Percentiles rank a stretch among this genome's conserved stretches.
These are phyloP conservation scores for Alternaria postmessia DNA, from an alignment of 2,329 filamentous ascomycete genomes.

Conservation along the genomic window DNA sequence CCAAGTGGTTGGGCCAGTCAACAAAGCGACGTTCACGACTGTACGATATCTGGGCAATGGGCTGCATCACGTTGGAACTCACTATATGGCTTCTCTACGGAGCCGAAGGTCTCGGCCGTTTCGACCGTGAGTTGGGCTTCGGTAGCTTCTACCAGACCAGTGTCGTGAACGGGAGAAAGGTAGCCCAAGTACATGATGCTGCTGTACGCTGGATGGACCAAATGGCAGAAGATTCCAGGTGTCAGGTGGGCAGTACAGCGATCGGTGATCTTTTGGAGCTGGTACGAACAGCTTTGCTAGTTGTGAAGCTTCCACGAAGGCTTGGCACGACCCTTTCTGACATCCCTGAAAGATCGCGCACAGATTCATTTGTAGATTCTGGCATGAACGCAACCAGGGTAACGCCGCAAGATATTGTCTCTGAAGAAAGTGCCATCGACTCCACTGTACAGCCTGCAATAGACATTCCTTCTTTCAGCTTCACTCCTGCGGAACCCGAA, in stretches of 20 bases:
- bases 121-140: slow-evolving; percentile 4
- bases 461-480: not conserved
- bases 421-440: not conserved
- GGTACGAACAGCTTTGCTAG: slow-evolving; percentile 8
- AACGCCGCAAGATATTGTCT: too few species aligned
- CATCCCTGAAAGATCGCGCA: not conserved
- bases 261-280: slow-evolving; percentile 16
- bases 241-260: not conserved
- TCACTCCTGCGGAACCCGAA: not conserved
- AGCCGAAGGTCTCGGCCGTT: not conserved
- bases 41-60: slow-evolving; percentile 37
- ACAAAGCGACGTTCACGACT: slow-evolving; percentile 22
- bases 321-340: not conserved
- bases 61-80: slow-evolving; percentile 34
- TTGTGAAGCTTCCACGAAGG: slow-evolving; percentile 9
- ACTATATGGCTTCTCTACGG: slow-evolving; percentile 34
- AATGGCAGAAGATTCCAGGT: slow-evolving; percentile 9
- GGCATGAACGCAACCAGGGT: not conserved
- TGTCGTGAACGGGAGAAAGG: not conserved
- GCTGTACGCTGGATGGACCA: slow-evolving; percentile 12
- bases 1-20: not conserved
- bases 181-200: not conserved
- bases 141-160: not conserved
- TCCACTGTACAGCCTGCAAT: too few species aligned
- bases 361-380: not conserved